Evolutionary conservation across 2,329 filamentous ascomycete species (phyloP).

Genomic region (Sordariomycetes sp.): DNA sequence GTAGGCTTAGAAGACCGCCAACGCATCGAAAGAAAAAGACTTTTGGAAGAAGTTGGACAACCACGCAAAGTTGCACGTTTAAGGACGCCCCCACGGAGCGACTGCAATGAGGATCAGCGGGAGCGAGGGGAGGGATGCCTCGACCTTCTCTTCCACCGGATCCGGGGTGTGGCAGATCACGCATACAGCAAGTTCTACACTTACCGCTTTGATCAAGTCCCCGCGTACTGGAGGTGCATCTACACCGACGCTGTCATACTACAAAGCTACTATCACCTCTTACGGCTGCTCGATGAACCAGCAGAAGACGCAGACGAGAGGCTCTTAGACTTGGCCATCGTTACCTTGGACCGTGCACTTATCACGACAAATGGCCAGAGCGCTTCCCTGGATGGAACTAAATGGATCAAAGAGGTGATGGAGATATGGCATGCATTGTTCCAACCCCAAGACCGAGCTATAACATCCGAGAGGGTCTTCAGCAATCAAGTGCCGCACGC

Average conservation of each 20-base stretch:
- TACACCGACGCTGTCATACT: conserved; percentile 65
- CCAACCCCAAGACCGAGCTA: conserved; percentile 5
- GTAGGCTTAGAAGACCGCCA: too few relatives aligned
- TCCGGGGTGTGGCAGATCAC: conserved; percentile 48
- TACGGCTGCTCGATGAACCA: conserved; percentile 7
- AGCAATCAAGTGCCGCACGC: not conserved
- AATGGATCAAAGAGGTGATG: conserved; percentile 43
- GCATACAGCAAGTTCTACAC: conserved; percentile 61
- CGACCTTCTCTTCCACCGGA: conserved; percentile 26
- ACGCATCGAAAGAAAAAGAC: too few relatives aligned
- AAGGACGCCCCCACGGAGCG: too few relatives aligned
- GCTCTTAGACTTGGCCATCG: conserved; percentile 47
- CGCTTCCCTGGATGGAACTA: conserved; percentile 31
- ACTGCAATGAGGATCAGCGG: too few relatives aligned
- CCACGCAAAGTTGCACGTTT: too few relatives aligned
- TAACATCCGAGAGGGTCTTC: not conserved
- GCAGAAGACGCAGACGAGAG: conserved; percentile 7
- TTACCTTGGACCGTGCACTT: conserved; percentile 63
- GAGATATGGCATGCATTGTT: conserved; percentile 24
- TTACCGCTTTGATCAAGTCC: conserved; percentile 58
- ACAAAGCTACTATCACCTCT: conserved; percentile 36
- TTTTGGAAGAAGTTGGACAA: too few relatives aligned
- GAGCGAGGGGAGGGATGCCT: too few relatives aligned
- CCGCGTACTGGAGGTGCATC: conserved; percentile 57
- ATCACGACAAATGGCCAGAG: conserved; percentile 63